Evolutionary conservation across 257 asterid species (phyloP), one percentile per base, ranked within the genome.

Genomic region (Capsicum chinense): DNA sequence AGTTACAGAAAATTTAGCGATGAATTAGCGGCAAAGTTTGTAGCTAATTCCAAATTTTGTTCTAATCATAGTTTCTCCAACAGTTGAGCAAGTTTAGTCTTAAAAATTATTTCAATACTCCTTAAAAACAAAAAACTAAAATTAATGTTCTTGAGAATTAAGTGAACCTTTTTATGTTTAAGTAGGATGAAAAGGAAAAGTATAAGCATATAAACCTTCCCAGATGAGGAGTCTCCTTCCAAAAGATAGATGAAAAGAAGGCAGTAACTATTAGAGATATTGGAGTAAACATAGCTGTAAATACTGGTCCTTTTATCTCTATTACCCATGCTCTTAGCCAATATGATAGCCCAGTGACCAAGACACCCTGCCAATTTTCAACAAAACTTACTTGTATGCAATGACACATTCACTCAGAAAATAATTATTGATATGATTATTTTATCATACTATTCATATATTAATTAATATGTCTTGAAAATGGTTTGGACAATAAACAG

Each of bases 241-340:
- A 92, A 21, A 93, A 85, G 48, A 89, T 42, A 59, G 89, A 87
- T 0, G 97, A 90, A 81, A 91, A 85, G 26, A 90, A 67, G 82
- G 93, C 95, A 0, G 95, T 87, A 7, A 90, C 33, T 1, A 91
- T 44, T 63, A 93, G 91, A 14, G 94, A 87, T 9, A 90, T n/a
- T 3, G 95, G 97, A 37, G 88, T 87, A 50, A 91, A 93, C 37
- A 88, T 83, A 1, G 92, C 89, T 56, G 80, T 82, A 39, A 90
- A 93, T 11, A 93, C 91, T 7, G 97, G 93, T 0, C 97, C 97
- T 83, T 88, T 91, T 88, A 87, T 89, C 83, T 91, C 90, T 4
- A 91, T 87, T 3, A 90, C 87, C 97, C 97, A 91, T 7, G 89
- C 86, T 86, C 86, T 91, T 79, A 90, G 21, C 87, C 90, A 86